Percentiles rank a stretch among this genome's conserved stretches.
phyloP scores from a whole-genome alignment of 1,139 yeast species.

The Kurtzmaniella quercitrusa region DNA sequence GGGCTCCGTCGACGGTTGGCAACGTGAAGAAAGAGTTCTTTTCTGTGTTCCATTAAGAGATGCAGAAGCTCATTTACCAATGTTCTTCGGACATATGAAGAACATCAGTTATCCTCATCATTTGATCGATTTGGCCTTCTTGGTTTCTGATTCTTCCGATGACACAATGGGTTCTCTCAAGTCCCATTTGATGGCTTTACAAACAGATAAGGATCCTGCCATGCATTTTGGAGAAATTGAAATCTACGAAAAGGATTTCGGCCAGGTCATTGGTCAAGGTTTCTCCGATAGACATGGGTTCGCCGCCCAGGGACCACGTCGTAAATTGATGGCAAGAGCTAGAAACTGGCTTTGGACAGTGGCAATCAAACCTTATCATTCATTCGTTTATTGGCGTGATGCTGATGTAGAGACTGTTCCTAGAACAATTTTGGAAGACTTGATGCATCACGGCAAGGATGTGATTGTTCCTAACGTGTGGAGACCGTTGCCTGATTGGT shows the following conservation, averaged over 20 bases:
- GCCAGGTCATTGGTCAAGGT: constrained; percentile 50
- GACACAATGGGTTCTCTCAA: constrained; percentile 50
- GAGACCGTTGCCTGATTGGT: constrained; percentile 90
- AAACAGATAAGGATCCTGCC: constrained; percentile 34
- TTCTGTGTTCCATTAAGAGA: constrained; percentile 60
- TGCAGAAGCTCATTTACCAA: constrained; percentile 59
- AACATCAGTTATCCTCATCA: constrained; percentile 57
- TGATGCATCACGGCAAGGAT: constrained; percentile 52
- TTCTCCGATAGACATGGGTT: constrained; percentile 51
- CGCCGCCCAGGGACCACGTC: constrained; percentile 52
- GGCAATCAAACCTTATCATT: constrained; percentile 49
- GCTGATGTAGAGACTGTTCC: constrained; percentile 54
- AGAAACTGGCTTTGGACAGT: constrained; percentile 52
- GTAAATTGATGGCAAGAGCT: constrained; percentile 53
- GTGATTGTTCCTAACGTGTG: constrained; percentile 79
- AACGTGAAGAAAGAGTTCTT: constrained; percentile 47
- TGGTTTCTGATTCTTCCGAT: constrained; percentile 56
- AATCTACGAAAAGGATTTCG: constrained; percentile 50
- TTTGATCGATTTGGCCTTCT: constrained; percentile 53
- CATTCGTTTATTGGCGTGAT: constrained; percentile 53
- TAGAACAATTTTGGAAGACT: constrained; percentile 46
- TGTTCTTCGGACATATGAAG: constrained; percentile 55
- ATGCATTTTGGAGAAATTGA: constrained; percentile 55
- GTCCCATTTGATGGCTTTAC: constrained; percentile 39
- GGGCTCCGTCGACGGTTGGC: constrained; percentile 52